phyloP scores from a whole-genome alignment of 2,329 filamentous ascomycete species.

The Purpureocillium lavendulum region DNA sequence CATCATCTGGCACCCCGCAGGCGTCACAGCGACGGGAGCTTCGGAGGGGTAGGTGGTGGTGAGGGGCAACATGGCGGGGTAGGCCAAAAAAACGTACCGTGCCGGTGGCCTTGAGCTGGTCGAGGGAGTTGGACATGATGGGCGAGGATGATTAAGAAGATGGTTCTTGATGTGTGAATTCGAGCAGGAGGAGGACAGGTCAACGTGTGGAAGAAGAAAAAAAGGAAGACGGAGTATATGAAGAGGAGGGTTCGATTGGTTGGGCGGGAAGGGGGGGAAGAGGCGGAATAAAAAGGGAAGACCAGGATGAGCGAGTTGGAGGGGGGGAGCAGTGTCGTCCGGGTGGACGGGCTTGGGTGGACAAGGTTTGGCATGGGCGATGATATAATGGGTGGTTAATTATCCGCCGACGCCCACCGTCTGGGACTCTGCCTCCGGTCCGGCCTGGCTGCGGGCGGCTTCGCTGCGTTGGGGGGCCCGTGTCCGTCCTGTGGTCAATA shows the following conservation, averaged over 20 bases:
- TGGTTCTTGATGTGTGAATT: slow-evolving; percentile 6
- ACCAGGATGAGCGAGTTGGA: background rate
- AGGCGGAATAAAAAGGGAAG: background rate
- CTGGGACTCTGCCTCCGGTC: no score
- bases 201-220: background rate
- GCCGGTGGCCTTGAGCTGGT: slow-evolving; percentile 94
- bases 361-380: background rate
- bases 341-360: no score
- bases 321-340: slow-evolving; percentile 3
- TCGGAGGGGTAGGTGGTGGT: slow-evolving; percentile 3
- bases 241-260: no score
- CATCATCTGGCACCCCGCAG: no score
- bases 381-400: slow-evolving; percentile 4
- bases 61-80: slow-evolving; percentile 22
- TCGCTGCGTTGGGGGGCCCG: no score
- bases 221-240: no score
- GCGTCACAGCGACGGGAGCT: no score
- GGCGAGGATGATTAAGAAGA: background rate
- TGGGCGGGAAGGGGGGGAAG: slow-evolving; percentile 1
- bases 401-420: background rate
- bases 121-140: slow-evolving; percentile 78
- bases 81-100: slow-evolving; percentile 62
- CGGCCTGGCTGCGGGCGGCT: no score
- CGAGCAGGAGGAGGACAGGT: background rate
- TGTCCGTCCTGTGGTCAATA: no score